Base-by-base conservation (phyloP, 176 grass and related monocot species). In the Juncus inflexus region DNA sequence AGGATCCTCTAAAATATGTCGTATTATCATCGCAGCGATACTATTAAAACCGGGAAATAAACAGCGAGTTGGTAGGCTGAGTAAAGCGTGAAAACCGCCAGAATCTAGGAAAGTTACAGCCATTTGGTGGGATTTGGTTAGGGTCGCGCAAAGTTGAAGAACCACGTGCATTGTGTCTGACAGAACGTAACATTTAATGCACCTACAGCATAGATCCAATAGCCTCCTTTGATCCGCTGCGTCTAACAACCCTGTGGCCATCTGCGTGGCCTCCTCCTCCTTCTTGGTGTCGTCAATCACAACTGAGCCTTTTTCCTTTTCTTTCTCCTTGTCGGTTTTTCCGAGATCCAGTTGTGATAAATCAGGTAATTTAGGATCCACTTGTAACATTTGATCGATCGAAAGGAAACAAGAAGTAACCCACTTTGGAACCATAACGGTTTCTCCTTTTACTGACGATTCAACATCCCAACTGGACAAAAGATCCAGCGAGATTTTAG, bases 11-110 rank as follows among this genome's bases (percentile, higher is more conserved):
- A 99, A 83, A 82, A 99, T 92, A 69, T 99, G 94, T 6, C 88
- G 88, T 65, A 99, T 92, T 35, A 99, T 92, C 67, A 80, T 83
- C 77, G 94, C 84, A 74, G 89, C 80, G 58, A 99, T 75, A 66
- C 58, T 86, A 75, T 99, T 99, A 70, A 99, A 99, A 60, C 94
- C 94, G 79, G 88, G 83, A 82, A 99, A 99, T 52, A 99, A 84
- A 64, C 94, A 91, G 74, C 65, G 72, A 58, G 80, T 77, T 2
- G 94, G 89, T 69, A 99, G 79, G 72, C 67, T 86, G 55, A 99
- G 72, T 56, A 99, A 84, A 1, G 80, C 73, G 69, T 83, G 70
- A 61, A 99, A 76, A 64, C 89, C 94, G 81, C 83, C 85, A 78
- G 78, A 50, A 54, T 99, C 94, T 19, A 99, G 89, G 75, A 99